Evolutionary conservation across 1,139 yeast species (phyloP).

Genomic region (Debaryomycetaceae sp.): DNA sequence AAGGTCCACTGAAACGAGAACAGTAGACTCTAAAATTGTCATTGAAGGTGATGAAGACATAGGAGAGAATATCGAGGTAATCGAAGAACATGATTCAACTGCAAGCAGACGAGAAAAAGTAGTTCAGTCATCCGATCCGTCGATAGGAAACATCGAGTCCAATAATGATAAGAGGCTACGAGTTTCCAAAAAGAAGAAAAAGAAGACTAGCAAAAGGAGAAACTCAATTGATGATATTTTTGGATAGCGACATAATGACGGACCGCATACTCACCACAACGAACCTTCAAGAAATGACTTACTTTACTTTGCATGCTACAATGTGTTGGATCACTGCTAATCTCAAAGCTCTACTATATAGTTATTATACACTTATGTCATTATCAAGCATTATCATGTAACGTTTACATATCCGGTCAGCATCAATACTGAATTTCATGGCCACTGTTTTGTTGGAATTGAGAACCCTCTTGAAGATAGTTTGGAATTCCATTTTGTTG

Average conservation of each 20-base stretch:
- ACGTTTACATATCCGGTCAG: neutral
- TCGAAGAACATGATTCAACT: neutral
- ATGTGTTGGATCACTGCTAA: neutral
- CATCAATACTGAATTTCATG: neutral
- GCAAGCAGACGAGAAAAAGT: conserved; percentile 1
- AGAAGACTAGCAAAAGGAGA: conserved; percentile 43
- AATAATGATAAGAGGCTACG: conserved; percentile 7
- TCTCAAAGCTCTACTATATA: neutral
- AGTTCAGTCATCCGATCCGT: too few species aligned
- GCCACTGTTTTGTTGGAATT: conserved; percentile 2
- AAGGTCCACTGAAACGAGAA: too few species aligned
- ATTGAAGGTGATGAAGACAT: conserved; percentile 16
- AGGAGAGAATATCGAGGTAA: conserved; percentile 19
- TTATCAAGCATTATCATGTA: neutral
- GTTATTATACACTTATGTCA: neutral
- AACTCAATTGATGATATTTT: conserved; percentile 60
- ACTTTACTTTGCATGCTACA: neutral
- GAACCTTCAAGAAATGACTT: too few species aligned
- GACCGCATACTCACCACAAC: too few species aligned
- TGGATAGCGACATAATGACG: conserved; percentile 23
- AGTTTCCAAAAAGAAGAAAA: conserved; percentile 20
- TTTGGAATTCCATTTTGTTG: conserved; percentile 4
- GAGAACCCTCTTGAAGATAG: conserved; percentile 4
- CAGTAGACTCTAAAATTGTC: too few species aligned
- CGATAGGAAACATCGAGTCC: too few species aligned